Percentiles rank a stretch among this genome's conserved stretches.
These are phyloP conservation scores for Craspedostauros australis DNA, from an alignment of 108 stramenopile genomes.

Conservation along the genomic window DNA sequence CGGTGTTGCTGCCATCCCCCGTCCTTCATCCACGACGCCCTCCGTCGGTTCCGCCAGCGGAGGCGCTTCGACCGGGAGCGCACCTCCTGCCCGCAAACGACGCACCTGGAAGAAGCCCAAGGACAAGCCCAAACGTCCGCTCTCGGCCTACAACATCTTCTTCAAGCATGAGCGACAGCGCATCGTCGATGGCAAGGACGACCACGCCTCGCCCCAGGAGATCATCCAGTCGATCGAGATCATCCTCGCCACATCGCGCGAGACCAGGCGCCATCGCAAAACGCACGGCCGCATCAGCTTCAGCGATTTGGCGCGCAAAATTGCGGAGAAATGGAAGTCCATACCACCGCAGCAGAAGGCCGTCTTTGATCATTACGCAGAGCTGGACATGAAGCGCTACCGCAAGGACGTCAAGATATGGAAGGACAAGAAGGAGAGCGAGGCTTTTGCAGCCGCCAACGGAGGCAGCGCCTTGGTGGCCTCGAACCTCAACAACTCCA, in stretches of 20 bases:
- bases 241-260: constrained; percentile 19
- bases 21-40: too few species aligned
- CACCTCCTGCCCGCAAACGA: too few species aligned
- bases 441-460: constrained; percentile 11
- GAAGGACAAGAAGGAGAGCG: constrained; percentile 25
- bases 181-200: constrained; percentile 20
- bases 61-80: too few species aligned
- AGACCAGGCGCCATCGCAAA: constrained; percentile 32
- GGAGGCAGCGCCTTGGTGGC: background rate
- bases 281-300: constrained; percentile 74
- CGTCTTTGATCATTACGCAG: constrained; percentile 33
- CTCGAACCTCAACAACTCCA: background rate
- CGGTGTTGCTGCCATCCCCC: too few species aligned
- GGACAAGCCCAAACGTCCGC: constrained; percentile 34
- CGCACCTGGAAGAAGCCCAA: constrained; percentile 34
- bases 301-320: constrained; percentile 58
- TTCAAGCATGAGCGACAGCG: constrained; percentile 33
- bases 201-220: constrained; percentile 13
- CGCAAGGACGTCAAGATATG: constrained; percentile 27
- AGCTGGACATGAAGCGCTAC: constrained; percentile 37
- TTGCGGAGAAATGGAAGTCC: constrained; percentile 60
- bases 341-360: constrained; percentile 15
- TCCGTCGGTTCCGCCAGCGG: too few species aligned
- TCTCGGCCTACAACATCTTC: constrained; percentile 35
- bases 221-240: constrained; percentile 24